These are phyloP conservation scores for Malassezia sympodialis DNA, from an alignment of 1,284 basidiomycete species.

Conservation along the genomic window DNA sequence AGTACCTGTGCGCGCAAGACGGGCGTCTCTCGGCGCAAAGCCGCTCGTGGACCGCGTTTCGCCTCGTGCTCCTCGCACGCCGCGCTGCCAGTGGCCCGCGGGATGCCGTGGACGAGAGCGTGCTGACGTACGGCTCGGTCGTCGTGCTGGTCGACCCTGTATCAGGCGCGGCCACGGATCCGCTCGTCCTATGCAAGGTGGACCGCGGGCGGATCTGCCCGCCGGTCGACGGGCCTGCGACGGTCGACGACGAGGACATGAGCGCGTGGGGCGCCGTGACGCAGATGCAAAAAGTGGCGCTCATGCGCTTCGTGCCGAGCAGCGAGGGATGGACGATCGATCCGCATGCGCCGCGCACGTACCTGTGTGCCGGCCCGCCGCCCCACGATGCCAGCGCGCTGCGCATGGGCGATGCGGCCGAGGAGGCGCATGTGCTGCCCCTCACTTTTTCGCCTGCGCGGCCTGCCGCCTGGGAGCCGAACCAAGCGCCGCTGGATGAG, in stretches of 20 bases:
- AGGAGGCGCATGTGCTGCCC: slow-evolving; percentile 8
- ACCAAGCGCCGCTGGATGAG: slow-evolving; percentile 58
- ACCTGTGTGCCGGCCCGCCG: slow-evolving; percentile 11
- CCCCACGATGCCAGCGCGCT: not conserved
- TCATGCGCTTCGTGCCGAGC: slow-evolving; percentile 58
- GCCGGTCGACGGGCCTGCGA: slow-evolving; percentile 21
- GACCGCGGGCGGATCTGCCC: slow-evolving; percentile 65
- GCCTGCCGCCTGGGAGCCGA: not conserved
- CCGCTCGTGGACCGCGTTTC: slow-evolving; percentile 82
- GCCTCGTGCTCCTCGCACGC: slow-evolving; percentile 57
- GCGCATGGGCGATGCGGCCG: not conserved
- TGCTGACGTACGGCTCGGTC: slow-evolving; percentile 78
- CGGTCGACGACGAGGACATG: slow-evolving; percentile 22
- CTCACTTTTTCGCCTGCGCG: slow-evolving; percentile 5
- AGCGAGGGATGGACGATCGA: not conserved
- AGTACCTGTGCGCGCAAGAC: slow-evolving; percentile 79
- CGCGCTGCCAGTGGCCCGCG: slow-evolving; percentile 30
- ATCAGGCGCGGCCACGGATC: slow-evolving; percentile 73
- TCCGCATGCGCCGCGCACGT: slow-evolving; percentile 8
- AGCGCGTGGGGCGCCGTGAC: slow-evolving; percentile 68
- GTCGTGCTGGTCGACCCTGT: slow-evolving; percentile 73
- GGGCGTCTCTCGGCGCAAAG: slow-evolving; percentile 74
- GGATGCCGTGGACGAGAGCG: slow-evolving; percentile 26
- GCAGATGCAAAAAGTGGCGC: slow-evolving; percentile 88
- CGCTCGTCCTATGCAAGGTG: slow-evolving; percentile 78